Conservation (phyloP, 2,329 filamentous ascomycete genomes). For the Plectosphaerella cucumerina region DNA sequence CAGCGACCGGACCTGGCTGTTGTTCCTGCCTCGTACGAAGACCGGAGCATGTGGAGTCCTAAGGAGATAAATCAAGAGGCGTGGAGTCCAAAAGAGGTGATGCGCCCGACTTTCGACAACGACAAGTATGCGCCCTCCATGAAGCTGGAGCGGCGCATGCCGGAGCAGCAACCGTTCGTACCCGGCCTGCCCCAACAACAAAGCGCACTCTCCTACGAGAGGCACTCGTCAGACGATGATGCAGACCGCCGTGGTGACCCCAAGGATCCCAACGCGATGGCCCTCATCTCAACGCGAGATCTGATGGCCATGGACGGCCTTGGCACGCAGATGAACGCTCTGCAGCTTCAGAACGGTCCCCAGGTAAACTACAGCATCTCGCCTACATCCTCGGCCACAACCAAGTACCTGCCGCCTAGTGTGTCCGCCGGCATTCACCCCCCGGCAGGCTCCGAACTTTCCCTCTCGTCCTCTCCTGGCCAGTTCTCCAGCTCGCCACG, state of each 20-base stretch:
- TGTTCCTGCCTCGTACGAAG: constrained; percentile 2
- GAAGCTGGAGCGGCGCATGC: constrained; percentile 30
- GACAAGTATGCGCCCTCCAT: constrained; percentile 37
- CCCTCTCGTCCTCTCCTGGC: constrained; percentile 27
- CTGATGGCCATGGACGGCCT: constrained; percentile 44
- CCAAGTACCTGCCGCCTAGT: constrained; percentile 27
- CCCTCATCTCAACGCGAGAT: constrained; percentile 51
- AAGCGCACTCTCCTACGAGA: constrained; percentile 26
- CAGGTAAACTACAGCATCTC: constrained; percentile 30
- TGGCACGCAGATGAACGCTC: constrained; percentile 33
- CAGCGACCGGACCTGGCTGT: constrained; percentile 8
- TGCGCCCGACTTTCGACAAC: constrained; percentile 28
- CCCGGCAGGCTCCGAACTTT: neutral
- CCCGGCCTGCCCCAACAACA: constrained; percentile 9
- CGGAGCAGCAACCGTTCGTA: constrained; percentile 17
- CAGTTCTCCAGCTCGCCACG: constrained; percentile 34
- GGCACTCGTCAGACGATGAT: constrained; percentile 31
- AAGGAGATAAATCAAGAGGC: constrained; percentile 24
- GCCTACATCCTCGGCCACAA: constrained; percentile 25
- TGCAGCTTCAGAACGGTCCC: constrained; percentile 32
- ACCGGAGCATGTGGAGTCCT: constrained; percentile 17
- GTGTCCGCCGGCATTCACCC: constrained; percentile 19
- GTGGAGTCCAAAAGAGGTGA: constrained; percentile 26
- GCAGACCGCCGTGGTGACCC: constrained; percentile 13
- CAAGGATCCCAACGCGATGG: constrained; percentile 30